Base-by-base conservation (phyloP, 805 yeast species). In the Starmera pachycereana region DNA sequence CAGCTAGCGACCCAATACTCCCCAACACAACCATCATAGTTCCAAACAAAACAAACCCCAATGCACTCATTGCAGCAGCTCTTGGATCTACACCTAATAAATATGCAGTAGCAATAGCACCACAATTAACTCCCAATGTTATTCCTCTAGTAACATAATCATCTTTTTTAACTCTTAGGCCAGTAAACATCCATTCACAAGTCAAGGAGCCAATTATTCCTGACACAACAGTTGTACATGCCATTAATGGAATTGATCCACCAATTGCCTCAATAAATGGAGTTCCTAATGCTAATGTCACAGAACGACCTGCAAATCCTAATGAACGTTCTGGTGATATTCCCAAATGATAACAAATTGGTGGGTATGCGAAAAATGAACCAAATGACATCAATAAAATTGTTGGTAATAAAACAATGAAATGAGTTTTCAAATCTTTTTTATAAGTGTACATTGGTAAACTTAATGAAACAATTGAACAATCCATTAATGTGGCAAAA, bases 31-130 rank as follows among this genome's bases (percentile, higher is more conserved):
- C 76, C 85, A 84, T 77, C 12, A 76, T 55, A 0, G 88, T 76
- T 6, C 94, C 94, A 54, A 74, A 84, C 16, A 81, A 54, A 16
- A 80, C 76, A 58, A 84, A 84, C 45, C 83, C 71, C 50, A 84
- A 65, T 6, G 81, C 71, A 44, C 86, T 76, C 69, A 84, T 74
- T 3, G 88, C 85, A 2, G 88, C 89, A 12, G 92, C 90, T 48
- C 90, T 65, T 12, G 92, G 83, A 51, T 83, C 88, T 29, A 70
- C 69, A 25, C 73, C 72, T 30, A 84, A 58, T 36, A 84, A 60
- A 56, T 81, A 81, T 0, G 90, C 89, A 3, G 94, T 81, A 4
- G 88, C 85, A 38, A 84, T 81, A 1, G 95, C 94, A 9, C 89
- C 86, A 52, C 89, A 81, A 52, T 80, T 81, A 38, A 81, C 70